Evolutionary conservation across 257 asterid genomes (phyloP).

Genomic region (Solanum acaule): DNA sequence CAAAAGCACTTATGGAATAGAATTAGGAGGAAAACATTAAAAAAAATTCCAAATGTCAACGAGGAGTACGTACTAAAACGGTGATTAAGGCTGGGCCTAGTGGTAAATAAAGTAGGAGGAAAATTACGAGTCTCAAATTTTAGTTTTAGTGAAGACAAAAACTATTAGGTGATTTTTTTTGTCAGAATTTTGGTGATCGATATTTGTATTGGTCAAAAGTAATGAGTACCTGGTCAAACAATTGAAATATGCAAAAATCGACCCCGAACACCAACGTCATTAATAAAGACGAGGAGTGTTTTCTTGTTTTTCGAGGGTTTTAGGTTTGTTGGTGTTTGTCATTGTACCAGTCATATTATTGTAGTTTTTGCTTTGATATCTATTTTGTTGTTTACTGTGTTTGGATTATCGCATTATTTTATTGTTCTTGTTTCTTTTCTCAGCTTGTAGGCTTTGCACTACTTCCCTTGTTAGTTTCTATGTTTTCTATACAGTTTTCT

Average conservation of each 20-base stretch:
- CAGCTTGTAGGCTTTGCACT: neutral
- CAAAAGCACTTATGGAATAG: neutral
- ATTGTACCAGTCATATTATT: neutral
- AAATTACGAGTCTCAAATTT: neutral
- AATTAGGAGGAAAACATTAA: neutral
- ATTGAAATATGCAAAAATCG: neutral
- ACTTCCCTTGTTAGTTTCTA: neutral
- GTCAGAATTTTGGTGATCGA: neutral
- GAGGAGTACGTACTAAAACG: neutral
- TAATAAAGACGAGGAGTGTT: neutral
- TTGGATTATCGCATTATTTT: too few relatives aligned
- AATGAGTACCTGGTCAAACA: too few relatives aligned
- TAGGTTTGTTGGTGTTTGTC: neutral
- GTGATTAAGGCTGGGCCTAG: neutral
- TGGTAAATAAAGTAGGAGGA: neutral
- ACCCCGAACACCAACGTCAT: neutral
- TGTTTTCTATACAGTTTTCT: neutral
- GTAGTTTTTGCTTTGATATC: too few relatives aligned
- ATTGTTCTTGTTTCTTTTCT: neutral
- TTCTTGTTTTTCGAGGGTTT: neutral
- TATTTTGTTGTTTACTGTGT: neutral
- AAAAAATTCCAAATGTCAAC: neutral
- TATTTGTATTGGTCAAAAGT: neutral
- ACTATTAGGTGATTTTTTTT: neutral
- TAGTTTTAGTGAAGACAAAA: neutral